Evolutionary conservation across 1,139 yeast genomes (phyloP).

Genomic region (Suhomyces maxii): DNA sequence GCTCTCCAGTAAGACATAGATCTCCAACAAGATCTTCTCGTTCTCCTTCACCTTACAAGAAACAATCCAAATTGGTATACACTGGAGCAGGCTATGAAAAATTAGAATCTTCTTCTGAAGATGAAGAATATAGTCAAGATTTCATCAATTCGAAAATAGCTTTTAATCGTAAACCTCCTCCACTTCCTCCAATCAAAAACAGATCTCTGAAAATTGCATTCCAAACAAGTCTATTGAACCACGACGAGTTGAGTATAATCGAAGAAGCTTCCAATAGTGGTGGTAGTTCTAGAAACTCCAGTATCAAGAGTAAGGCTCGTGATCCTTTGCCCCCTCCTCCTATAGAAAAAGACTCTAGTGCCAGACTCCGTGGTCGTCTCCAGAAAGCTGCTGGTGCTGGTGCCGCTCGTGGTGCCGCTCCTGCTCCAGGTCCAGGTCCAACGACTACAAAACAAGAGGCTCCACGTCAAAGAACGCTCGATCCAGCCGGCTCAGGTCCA

Average conservation of each 20-base stretch:
- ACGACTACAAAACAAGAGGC: neutral
- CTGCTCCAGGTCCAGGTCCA: neutral
- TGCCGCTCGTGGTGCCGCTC: too few relatives aligned
- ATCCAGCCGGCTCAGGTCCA: neutral
- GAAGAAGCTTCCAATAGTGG: conserved; percentile 39
- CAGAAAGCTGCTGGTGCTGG: neutral
- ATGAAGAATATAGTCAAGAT: conserved; percentile 17
- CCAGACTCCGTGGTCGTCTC: neutral
- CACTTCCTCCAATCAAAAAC: conserved; percentile 17
- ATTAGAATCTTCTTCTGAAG: conserved; percentile 30
- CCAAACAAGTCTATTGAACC: conserved; percentile 17
- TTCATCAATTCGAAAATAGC: conserved; percentile 7
- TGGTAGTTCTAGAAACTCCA: conserved; percentile 33
- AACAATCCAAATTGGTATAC: conserved; percentile 31
- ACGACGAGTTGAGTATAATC: conserved; percentile 44
- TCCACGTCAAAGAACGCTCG: neutral
- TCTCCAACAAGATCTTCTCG: conserved; percentile 14
- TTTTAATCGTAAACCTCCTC: conserved; percentile 20
- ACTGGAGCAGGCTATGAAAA: conserved; percentile 42
- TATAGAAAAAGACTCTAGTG: conserved; percentile 5
- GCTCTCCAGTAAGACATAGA: neutral
- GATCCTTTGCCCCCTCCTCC: conserved; percentile 16
- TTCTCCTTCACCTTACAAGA: conserved; percentile 15
- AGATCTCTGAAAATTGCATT: conserved; percentile 17
- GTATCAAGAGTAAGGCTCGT: conserved; percentile 15